Conservation (phyloP, 176 grass and related monocot genomes). For the Puya raimondii region DNA sequence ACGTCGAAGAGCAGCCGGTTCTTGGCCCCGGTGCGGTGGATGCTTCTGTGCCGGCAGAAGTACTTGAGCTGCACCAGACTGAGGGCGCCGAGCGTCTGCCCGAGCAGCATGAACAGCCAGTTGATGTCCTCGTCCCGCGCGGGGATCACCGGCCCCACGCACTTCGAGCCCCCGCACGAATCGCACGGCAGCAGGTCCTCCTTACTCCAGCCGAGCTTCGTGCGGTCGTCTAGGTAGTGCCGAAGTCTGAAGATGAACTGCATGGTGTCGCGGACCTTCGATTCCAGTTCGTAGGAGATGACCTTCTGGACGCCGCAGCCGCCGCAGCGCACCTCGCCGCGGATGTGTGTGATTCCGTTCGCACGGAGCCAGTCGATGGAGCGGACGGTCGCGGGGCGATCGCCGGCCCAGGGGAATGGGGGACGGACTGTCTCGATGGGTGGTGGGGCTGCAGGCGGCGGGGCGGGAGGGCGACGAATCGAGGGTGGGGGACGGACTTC, state of each 20-base stretch:
- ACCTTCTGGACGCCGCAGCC: conserved; percentile 4
- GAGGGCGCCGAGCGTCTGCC: conserved; percentile 56
- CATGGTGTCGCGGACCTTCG: conserved; percentile 38
- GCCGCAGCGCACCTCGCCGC: conserved; percentile 39
- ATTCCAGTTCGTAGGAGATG: conserved; percentile 38
- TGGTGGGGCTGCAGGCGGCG: no score
- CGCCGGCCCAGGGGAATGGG: conserved; percentile 47
- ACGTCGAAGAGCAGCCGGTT: conserved; percentile 49
- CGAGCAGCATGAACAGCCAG: conserved; percentile 66
- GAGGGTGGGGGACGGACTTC: conserved; percentile 9
- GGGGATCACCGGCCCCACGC: conserved; percentile 38
- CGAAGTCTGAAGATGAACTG: conserved; percentile 22
- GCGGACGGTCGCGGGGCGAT: conserved; percentile 20
- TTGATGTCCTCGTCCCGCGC: conserved; percentile 48
- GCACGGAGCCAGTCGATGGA: conserved; percentile 11
- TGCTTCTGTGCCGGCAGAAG: conserved; percentile 52
- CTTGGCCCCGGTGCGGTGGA: conserved; percentile 61
- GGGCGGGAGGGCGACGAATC: no score
- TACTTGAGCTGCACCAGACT: conserved; percentile 64
- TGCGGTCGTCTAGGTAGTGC: conserved; percentile 46
- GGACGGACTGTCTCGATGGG: background rate
- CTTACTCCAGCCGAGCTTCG: conserved; percentile 24
- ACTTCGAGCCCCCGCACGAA: conserved; percentile 10
- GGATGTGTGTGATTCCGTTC: conserved; percentile 31
- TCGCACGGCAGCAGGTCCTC: conserved; percentile 27